Conservation (phyloP, 2,329 filamentous ascomycete species). For the Aureobasidium sp. region DNA sequence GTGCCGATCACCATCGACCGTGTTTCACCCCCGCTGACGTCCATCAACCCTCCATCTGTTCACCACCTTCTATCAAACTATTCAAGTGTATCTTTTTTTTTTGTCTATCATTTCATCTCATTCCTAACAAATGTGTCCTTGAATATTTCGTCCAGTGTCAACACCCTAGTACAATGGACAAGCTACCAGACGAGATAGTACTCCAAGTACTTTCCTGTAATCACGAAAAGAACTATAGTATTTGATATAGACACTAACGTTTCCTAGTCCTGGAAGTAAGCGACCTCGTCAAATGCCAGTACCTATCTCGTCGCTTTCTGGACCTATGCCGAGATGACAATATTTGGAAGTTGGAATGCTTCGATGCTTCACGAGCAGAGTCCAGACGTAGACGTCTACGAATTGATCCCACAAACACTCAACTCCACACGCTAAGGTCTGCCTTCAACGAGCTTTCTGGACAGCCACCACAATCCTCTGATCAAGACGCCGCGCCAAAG, state of each 20-base stretch:
- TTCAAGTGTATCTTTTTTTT: background rate
- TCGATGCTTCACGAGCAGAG: constrained; percentile 59
- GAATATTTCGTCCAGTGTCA: background rate
- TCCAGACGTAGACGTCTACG: constrained; percentile 48
- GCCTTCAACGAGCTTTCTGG: constrained; percentile 2
- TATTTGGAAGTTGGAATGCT: constrained; percentile 69
- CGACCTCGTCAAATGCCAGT: constrained; percentile 60
- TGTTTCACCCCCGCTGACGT: background rate
- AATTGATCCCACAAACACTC: constrained; percentile 15
- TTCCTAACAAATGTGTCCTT: background rate
- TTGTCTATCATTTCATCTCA: background rate
- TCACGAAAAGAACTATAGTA: background rate
- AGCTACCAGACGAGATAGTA: constrained; percentile 33
- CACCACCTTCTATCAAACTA: background rate
- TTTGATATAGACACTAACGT: background rate
- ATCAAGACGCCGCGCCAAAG: background rate
- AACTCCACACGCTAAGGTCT: background rate
- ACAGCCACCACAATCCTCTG: background rate
- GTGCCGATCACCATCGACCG: background rate
- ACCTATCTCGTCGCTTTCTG: constrained; percentile 58
- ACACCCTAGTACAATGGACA: background rate
- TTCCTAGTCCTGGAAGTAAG: constrained; percentile 50
- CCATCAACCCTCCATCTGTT: background rate
- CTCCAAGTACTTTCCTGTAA: constrained; percentile 36
- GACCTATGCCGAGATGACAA: constrained; percentile 62